A percentile compares a stretch with the other conserved stretches of the same genome.
phyloP scores from a whole-genome alignment of 164 flowering plant species.

The Aristolochia contorta region DNA sequence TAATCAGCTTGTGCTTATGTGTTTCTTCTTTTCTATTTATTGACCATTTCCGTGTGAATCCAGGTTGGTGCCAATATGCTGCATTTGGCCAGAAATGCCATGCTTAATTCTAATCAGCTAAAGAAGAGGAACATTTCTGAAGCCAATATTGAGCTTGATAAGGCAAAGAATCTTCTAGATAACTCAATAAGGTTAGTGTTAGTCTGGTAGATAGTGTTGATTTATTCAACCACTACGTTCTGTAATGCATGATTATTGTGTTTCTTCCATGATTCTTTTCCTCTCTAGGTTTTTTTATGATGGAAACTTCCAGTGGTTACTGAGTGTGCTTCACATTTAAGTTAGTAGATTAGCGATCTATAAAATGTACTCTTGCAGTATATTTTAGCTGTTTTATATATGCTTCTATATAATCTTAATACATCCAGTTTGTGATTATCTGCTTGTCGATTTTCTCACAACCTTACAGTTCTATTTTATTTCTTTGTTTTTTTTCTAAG shows the following conservation, averaged over 20 bases:
- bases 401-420: not conserved
- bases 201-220: not conserved
- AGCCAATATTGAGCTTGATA: slow-evolving; percentile 48
- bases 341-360: not conserved
- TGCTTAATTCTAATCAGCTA: slow-evolving; percentile 33
- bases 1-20: too few relatives aligned
- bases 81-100: slow-evolving; percentile 48
- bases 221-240: too few relatives aligned
- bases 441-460: too few relatives aligned
- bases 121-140: slow-evolving; percentile 31
- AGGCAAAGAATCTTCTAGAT: slow-evolving; percentile 40
- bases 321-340: not conserved
- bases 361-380: not conserved
- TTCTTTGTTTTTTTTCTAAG: too few relatives aligned
- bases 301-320: not conserved
- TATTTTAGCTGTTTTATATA: not conserved
- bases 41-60: slow-evolving; percentile 4
- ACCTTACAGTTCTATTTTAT: too few relatives aligned
- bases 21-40: not conserved
- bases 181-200: slow-evolving; percentile 45
- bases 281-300: not conserved
- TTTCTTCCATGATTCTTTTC: not conserved
- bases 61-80: slow-evolving; percentile 73
- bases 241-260: not conserved
- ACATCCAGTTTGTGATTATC: not conserved